Evolutionary conservation across 73 alveolate species (phyloP).

Genomic region (Effrenium voratum): DNA sequence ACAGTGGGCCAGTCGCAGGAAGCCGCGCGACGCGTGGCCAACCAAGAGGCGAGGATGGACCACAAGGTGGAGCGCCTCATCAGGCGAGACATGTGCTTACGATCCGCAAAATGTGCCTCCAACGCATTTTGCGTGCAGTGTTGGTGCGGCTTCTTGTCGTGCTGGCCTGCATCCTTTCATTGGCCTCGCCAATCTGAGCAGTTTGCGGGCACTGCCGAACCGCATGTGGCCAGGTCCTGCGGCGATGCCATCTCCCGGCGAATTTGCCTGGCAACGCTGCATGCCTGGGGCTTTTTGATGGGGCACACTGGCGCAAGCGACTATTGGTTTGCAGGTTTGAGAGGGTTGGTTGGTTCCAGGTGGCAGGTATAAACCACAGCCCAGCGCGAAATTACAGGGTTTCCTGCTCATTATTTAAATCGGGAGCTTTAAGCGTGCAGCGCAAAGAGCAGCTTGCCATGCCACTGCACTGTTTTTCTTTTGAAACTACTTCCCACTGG

Average conservation of each 20-base stretch:
- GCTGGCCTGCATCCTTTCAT: no score
- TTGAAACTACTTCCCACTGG: no score
- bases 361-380: no score
- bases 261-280: constrained; percentile 12
- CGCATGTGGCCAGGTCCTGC: constrained; percentile 12
- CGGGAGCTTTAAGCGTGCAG: no score
- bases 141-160: neutral
- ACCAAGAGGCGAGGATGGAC: constrained; percentile 50
- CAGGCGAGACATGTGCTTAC: neutral
- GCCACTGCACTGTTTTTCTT: no score
- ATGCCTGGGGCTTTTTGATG: neutral
- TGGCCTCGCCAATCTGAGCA: neutral
- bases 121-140: neutral
- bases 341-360: no score
- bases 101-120: neutral
- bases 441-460: no score
- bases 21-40: constrained; percentile 62
- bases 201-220: neutral
- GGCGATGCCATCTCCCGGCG: constrained; percentile 23
- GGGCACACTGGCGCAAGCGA: no score
- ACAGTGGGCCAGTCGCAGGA: neutral
- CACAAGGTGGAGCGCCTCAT: constrained; percentile 46
- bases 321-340: no score
- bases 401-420: no score
- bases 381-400: no score